Evolutionary conservation across 768 basidiomycete species (phyloP).

Genomic region (Lyophyllum atratum): DNA sequence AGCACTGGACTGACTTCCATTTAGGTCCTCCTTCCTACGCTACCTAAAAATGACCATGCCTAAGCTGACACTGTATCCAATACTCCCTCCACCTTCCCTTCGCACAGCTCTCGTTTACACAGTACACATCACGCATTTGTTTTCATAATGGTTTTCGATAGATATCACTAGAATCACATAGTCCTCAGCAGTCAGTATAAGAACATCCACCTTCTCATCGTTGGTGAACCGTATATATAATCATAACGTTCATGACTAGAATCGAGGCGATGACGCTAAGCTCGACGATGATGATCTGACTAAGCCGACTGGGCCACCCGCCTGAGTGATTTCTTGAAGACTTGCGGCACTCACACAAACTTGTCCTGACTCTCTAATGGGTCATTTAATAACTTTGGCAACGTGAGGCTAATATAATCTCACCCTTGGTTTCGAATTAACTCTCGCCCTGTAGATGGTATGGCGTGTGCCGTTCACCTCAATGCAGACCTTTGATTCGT

Average conservation of each 20-base stretch:
- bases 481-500: constrained; percentile 1
- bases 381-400: constrained; percentile 85
- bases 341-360: too few species aligned
- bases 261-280: too few species aligned
- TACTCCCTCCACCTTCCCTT: neutral
- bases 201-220: neutral
- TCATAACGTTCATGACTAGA: too few species aligned
- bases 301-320: too few species aligned
- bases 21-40: constrained; percentile 42
- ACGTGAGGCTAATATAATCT: constrained; percentile 53
- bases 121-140: constrained; percentile 16
- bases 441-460: constrained; percentile 15
- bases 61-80: neutral
- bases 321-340: too few species aligned
- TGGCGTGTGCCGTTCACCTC: constrained; percentile 1
- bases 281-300: too few species aligned
- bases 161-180: constrained; percentile 9
- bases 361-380: too few species aligned
- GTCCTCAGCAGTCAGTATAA: neutral
- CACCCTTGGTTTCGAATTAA: neutral
- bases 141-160: constrained; percentile 16
- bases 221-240: too few species aligned
- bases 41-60: constrained; percentile 5
- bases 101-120: constrained; percentile 8
- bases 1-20: neutral